A percentile compares a stretch with the other conserved stretches of the same genome.
Conservation (phyloP, 2,329 filamentous ascomycete species). For the Ophiostoma piceae region DNA sequence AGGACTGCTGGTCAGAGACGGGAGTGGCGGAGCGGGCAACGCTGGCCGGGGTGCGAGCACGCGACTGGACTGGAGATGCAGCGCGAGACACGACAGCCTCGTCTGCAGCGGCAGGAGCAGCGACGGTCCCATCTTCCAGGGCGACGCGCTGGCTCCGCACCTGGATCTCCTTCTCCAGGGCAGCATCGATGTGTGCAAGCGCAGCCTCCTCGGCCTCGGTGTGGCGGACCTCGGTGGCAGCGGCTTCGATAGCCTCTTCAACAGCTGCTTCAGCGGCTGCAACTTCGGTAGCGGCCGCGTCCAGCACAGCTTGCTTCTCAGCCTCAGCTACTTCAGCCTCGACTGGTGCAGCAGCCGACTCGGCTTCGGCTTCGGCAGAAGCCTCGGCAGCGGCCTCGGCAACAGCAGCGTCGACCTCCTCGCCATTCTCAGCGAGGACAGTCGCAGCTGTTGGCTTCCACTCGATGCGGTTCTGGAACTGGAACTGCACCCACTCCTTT, state of each 20-base stretch:
- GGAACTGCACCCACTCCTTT: constrained; percentile 85
- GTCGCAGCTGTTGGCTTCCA: constrained; percentile 66
- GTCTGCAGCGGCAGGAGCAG: constrained; percentile 38
- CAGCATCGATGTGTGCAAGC: constrained; percentile 78
- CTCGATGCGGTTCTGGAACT: constrained; percentile 81
- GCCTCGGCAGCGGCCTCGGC: constrained; percentile 32
- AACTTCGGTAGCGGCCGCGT: constrained; percentile 20
- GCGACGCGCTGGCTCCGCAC: constrained; percentile 44
- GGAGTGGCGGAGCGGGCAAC: constrained; percentile 55
- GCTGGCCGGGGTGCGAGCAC: constrained; percentile 42
- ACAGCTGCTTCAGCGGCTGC: background rate
- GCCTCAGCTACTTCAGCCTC: background rate
- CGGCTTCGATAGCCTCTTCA: constrained; percentile 2
- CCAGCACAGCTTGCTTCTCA: constrained; percentile 18
- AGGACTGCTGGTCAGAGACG: constrained; percentile 57
- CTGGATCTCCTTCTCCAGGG: constrained; percentile 72
- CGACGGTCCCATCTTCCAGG: constrained; percentile 41
- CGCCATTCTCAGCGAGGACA: constrained; percentile 45
- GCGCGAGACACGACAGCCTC: constrained; percentile 36
- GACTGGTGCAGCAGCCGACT: background rate
- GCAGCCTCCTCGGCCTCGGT: constrained; percentile 45
- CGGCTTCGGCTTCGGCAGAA: constrained; percentile 11
- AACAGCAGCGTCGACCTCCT: constrained; percentile 26
- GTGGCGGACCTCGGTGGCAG: background rate
- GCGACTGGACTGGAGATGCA: constrained; percentile 40